Evolutionary conservation across 805 yeast species (phyloP).

Genomic region (Saccharomyces mikatae): DNA sequence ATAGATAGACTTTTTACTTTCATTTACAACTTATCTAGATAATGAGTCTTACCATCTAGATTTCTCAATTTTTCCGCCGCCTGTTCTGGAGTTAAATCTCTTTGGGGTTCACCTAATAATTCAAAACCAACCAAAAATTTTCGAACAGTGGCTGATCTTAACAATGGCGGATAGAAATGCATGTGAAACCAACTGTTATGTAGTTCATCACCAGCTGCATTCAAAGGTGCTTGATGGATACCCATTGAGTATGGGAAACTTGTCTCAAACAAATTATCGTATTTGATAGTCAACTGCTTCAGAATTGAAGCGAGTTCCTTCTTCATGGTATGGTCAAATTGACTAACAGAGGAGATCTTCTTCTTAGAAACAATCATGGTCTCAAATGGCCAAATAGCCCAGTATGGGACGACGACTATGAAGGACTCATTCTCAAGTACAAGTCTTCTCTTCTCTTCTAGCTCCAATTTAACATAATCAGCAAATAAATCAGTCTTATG

Average conservation of each 20-base stretch:
- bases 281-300: slow-evolving; percentile 48
- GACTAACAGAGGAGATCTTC: slow-evolving; percentile 43
- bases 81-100: slow-evolving; percentile 30
- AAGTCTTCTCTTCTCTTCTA: slow-evolving; percentile 42
- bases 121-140: slow-evolving; percentile 73
- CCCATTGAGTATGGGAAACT: slow-evolving; percentile 80
- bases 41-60: slow-evolving; percentile 32
- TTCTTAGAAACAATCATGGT: slow-evolving; percentile 53
- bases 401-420: slow-evolving; percentile 63
- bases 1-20: background rate
- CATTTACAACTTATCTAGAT: slow-evolving; percentile 37
- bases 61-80: slow-evolving; percentile 36
- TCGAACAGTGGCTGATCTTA: slow-evolving; percentile 66
- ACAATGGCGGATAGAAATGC: slow-evolving; percentile 73
- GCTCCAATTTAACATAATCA: slow-evolving; percentile 54
- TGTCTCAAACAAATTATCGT: slow-evolving; percentile 62
- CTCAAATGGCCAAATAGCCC: slow-evolving; percentile 83
- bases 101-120: slow-evolving; percentile 58
- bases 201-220: slow-evolving; percentile 36
- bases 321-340: slow-evolving; percentile 40
- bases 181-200: slow-evolving; percentile 53
- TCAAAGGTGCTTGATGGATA: slow-evolving; percentile 64
- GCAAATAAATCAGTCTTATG: slow-evolving; percentile 46
- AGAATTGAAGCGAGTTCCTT: slow-evolving; percentile 49
- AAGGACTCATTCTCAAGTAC: slow-evolving; percentile 56